A percentile compares a stretch with the other conserved stretches of the same genome.
Conservation (phyloP, 306 rosid genomes). For the Vigna hirtella region DNA sequence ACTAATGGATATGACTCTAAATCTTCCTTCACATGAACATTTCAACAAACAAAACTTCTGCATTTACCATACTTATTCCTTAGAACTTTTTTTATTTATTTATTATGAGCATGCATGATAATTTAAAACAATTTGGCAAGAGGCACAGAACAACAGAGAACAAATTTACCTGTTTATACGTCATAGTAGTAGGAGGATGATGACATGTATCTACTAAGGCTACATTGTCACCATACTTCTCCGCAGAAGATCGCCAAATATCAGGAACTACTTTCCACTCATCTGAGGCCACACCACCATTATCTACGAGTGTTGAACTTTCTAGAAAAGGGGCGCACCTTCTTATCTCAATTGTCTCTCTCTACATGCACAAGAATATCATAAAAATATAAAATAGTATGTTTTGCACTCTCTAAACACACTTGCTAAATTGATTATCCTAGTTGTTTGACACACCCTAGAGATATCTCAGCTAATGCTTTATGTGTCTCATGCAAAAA, state of each 20-base stretch:
- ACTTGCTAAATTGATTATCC: neutral
- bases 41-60: neutral
- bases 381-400: neutral
- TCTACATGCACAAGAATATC: slow-evolving; percentile 45
- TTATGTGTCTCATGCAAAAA: neutral
- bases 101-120: slow-evolving; percentile 7
- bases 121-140: neutral
- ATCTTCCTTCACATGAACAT: neutral
- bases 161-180: slow-evolving; percentile 61
- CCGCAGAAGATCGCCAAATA: slow-evolving; percentile 89
- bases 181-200: slow-evolving; percentile 79
- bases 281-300: slow-evolving; percentile 51
- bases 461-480: neutral
- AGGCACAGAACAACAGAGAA: slow-evolving; percentile 7
- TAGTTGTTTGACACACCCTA: slow-evolving; percentile 21
- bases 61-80: neutral
- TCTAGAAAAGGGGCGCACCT: slow-evolving; percentile 84
- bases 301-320: slow-evolving; percentile 54
- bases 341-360: slow-evolving; percentile 62
- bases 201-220: slow-evolving; percentile 88
- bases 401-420: neutral
- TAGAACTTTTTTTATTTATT: neutral
- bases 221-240: slow-evolving; percentile 79
- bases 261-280: slow-evolving; percentile 96
- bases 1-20: neutral